A percentile compares a stretch with the other conserved stretches of the same genome.
Evolutionary conservation across 2,329 filamentous ascomycete genomes (phyloP).

Genomic region (Daldinia sp.): DNA sequence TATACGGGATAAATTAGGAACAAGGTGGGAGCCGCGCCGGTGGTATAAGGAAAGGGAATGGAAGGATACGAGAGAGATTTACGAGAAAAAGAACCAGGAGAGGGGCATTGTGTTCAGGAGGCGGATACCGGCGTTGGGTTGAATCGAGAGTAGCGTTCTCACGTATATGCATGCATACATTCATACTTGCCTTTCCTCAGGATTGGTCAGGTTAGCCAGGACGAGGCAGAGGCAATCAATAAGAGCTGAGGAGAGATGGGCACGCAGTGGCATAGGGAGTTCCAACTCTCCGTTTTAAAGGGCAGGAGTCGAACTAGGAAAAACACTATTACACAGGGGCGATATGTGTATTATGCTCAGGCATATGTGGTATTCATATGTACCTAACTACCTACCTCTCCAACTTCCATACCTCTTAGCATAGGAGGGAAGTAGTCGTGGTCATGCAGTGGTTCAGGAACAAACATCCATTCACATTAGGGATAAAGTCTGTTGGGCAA

Average conservation of each 20-base stretch:
- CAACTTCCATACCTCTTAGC: too few relatives aligned
- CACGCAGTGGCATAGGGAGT: not conserved
- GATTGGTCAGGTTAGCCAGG: not conserved
- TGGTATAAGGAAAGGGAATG: not conserved
- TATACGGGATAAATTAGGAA: constrained; percentile 22
- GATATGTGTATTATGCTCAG: too few relatives aligned
- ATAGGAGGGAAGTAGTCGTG: too few relatives aligned
- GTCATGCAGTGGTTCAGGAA: not conserved
- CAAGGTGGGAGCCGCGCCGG: not conserved
- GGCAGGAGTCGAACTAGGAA: not conserved
- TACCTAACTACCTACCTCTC: too few relatives aligned
- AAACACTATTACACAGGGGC: not conserved
- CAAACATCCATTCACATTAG: not conserved
- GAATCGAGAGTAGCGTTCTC: not conserved
- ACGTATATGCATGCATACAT: not conserved
- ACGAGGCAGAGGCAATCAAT: not conserved
- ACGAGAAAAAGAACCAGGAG: not conserved
- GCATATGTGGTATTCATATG: not conserved
- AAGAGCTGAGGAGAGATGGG: not conserved
- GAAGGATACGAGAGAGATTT: too few relatives aligned
- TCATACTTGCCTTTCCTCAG: not conserved
- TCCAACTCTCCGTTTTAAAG: not conserved
- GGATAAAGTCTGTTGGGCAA: not conserved
- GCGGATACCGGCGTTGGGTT: not conserved
- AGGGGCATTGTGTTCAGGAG: not conserved